Evolutionary conservation across 305 asterid species (phyloP).

Genomic region (Fraxinus platypoda): DNA sequence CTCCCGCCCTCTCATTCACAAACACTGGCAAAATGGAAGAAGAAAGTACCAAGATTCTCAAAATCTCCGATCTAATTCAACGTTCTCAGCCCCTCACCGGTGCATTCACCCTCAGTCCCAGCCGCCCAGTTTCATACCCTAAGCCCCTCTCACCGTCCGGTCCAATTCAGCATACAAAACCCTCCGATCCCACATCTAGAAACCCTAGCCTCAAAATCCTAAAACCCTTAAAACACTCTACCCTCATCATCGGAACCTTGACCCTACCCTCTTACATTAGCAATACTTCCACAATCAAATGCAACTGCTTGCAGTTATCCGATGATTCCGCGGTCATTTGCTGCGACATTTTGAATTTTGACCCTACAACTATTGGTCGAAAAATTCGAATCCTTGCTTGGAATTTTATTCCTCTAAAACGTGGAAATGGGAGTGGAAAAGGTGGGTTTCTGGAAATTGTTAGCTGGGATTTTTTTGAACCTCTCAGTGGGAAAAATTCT

Average conservation of each 20-base stretch:
- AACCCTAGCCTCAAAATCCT: constrained; percentile 42
- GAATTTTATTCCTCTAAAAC: constrained; percentile 67
- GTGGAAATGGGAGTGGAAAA: constrained; percentile 28
- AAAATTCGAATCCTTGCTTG: constrained; percentile 54
- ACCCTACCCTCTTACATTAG: constrained; percentile 44
- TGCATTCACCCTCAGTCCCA: constrained; percentile 42
- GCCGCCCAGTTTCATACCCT: constrained; percentile 23
- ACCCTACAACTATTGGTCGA: constrained; percentile 44
- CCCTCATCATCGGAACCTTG: constrained; percentile 54
- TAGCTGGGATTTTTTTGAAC: constrained; percentile 48
- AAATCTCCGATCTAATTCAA: constrained; percentile 51
- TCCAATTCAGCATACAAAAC: constrained; percentile 13
- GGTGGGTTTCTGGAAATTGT: constrained; percentile 76
- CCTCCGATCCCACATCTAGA: constrained; percentile 23
- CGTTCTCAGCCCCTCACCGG: constrained; percentile 60
- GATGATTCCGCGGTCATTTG: constrained; percentile 57
- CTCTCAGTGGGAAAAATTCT: constrained; percentile 25
- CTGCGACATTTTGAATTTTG: constrained; percentile 65
- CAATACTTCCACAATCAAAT: constrained; percentile 22
- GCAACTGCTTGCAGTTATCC: constrained; percentile 65
- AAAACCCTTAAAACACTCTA: constrained; percentile 46
- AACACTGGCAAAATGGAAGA: constrained; percentile 33
- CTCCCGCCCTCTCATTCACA: neutral
- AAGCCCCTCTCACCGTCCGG: constrained; percentile 19
- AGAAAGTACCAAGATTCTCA: constrained; percentile 19